These are phyloP conservation scores for Saccharomycopsis javanensis DNA, from an alignment of 805 yeast genomes.

Conservation along the genomic window DNA sequence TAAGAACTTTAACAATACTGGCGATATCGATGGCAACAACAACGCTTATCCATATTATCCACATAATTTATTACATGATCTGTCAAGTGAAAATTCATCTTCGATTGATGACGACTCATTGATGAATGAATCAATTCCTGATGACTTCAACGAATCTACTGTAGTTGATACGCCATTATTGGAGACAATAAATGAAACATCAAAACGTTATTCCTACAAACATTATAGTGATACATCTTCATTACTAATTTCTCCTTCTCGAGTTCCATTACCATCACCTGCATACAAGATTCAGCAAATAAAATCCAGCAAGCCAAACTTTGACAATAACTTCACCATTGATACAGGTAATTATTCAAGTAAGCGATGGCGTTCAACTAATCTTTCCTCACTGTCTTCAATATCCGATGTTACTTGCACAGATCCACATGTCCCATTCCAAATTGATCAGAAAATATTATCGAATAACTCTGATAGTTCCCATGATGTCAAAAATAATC, in stretches of 20 bases:
- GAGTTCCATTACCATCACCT: background rate
- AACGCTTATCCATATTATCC: background rate
- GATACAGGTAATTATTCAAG: background rate
- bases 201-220: background rate
- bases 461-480: background rate
- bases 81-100: background rate
- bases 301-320: background rate
- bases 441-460: background rate
- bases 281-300: background rate
- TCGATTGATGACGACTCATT: background rate
- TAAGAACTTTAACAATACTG: background rate
- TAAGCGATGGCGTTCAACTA: background rate
- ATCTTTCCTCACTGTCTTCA: background rate
- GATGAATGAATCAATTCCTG: background rate
- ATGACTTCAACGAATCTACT: background rate
- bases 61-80: background rate
- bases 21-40: background rate
- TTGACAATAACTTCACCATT: background rate
- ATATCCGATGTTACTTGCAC: background rate
- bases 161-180: background rate
- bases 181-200: background rate
- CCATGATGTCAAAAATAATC: background rate
- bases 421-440: too few relatives aligned
- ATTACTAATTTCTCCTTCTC: background rate
- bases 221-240: background rate